Evolutionary conservation across 1,284 basidiomycete genomes (phyloP), one percentile per base, ranked within the genome.

Genomic region (Phenoliferia sp.): DNA sequence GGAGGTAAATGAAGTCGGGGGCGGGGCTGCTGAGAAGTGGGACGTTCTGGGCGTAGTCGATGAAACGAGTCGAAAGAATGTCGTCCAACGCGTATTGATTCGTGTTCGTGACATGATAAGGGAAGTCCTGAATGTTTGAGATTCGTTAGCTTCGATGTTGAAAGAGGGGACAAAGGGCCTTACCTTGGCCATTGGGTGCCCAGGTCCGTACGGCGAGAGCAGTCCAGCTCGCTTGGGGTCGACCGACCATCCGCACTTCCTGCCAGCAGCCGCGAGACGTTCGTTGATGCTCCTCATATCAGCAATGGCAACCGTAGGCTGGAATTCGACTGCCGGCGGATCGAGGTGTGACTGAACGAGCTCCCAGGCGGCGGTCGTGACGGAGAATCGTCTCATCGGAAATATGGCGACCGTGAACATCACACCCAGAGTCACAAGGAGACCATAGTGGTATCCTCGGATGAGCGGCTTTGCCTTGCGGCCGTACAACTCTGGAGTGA

Each of bases 1-100:
- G 71, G 22, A 73, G 65, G 65, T 34, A 73, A 62, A 73, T 69
- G 63, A 73, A 73, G 52, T 73, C 71, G 62, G 71, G 71, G 2
- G 71, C 61, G 5, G 69, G 69, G 0, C 52, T 60, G 32, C 59
- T 44, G 44, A 70, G 67, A 55, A 73, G 60, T 12, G 71, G 65
- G 17, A 70, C 67, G 33, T 36, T 22, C 34, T 64, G 62, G 19
- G 62, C 34, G 61, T 70, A 73, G 54, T 68, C 66, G 36, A 61
- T 57, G 50, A 73, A 59, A 32, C 65, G 63, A 4, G 69, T 69
- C 7, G 71, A 59, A 29, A 73, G 63, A 63, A 73, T 67, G 60
- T 73, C 69, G 69, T 73, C 71, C 26, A 73, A 63, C 32, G 71
- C 60, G 62, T 70, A 73, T 44, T 73, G 71, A 22, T 69, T 60